phyloP scores from a whole-genome alignment of 441 rosid species.

The Populus hybrid region DNA sequence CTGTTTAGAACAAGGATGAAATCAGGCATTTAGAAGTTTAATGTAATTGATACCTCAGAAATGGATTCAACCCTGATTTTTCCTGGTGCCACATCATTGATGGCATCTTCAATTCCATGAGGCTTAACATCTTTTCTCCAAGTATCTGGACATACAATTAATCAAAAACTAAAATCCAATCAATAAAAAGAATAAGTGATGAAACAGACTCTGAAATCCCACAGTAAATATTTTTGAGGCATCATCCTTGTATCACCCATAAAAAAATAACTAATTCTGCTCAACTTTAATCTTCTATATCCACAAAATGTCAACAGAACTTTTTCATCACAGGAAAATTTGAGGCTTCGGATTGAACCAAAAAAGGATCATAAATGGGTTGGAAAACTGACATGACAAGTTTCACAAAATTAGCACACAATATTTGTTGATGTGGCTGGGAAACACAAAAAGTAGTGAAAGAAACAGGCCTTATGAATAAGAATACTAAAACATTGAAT shows the following conservation, averaged over 20 bases:
- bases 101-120: conserved; percentile 55
- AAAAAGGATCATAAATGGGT: not conserved
- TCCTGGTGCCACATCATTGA: conserved; percentile 66
- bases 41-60: conserved; percentile 51
- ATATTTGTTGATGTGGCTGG: not conserved
- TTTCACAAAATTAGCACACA: not conserved
- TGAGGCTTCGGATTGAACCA: not conserved
- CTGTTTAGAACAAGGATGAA: not conserved
- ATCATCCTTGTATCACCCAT: not conserved
- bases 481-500: not conserved
- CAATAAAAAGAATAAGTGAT: not conserved
- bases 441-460: not conserved
- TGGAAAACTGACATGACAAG: not conserved
- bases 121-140: conserved; percentile 82
- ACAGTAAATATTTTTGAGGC: not conserved
- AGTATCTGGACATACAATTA: conserved; percentile 57
- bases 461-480: not conserved
- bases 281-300: not conserved
- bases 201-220: not conserved
- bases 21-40: not conserved
- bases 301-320: not conserved
- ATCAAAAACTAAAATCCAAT: conserved; percentile 2
- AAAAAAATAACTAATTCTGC: not conserved
- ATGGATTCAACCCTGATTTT: conserved; percentile 68
- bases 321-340: not conserved